These are phyloP conservation scores for Blakeslea trispora DNA, from an alignment of 371 early-diverging fungal species.

Conservation along the genomic window DNA sequence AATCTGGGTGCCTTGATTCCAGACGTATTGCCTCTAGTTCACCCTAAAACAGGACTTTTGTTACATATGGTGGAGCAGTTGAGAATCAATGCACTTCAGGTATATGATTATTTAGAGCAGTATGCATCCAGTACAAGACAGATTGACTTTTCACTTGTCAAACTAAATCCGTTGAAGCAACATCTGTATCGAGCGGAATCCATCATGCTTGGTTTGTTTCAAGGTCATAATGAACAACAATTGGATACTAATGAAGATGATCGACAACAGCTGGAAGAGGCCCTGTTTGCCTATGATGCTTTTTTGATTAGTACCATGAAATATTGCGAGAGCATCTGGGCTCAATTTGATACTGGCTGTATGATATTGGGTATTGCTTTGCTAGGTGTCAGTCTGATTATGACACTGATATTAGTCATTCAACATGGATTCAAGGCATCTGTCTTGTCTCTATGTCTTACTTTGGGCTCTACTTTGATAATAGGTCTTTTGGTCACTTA, in stretches of 20 bases:
- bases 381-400: slow-evolving; percentile 25
- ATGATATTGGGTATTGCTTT: slow-evolving; percentile 65
- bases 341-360: slow-evolving; percentile 81
- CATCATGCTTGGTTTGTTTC: slow-evolving; percentile 20
- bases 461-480: neutral
- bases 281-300: slow-evolving; percentile 52
- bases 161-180: slow-evolving; percentile 22
- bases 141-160: slow-evolving; percentile 31
- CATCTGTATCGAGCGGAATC: slow-evolving; percentile 33
- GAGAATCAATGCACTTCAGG: slow-evolving; percentile 79
- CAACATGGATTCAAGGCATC: neutral
- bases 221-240: slow-evolving; percentile 28
- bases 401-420: neutral
- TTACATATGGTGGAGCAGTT: slow-evolving; percentile 57
- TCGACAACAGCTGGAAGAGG: slow-evolving; percentile 30
- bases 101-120: slow-evolving; percentile 66
- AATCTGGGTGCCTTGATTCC: slow-evolving; percentile 86
- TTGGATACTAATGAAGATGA: slow-evolving; percentile 4
- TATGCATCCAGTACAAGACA: slow-evolving; percentile 43
- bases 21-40: slow-evolving; percentile 48
- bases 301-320: slow-evolving; percentile 70
- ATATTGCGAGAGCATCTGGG: slow-evolving; percentile 85
- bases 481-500: neutral
- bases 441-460: too few relatives aligned
- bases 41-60: slow-evolving; percentile 33